Base-by-base conservation (phyloP, 495 filamentous ascomycete species). In the Aspergillus ellipticus region DNA sequence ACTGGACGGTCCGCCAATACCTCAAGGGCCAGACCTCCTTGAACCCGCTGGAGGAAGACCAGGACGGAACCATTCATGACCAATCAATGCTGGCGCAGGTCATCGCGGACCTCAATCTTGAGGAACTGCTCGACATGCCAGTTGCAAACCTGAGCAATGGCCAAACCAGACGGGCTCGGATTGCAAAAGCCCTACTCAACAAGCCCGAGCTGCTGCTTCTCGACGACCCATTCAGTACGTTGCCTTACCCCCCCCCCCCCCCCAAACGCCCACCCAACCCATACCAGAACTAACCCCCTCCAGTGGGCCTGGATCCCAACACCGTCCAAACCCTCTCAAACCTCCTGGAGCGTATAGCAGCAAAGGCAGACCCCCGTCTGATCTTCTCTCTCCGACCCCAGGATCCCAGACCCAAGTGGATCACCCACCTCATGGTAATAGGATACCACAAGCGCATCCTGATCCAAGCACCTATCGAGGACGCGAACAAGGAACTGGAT, bases 101-200 rank as follows among this genome's bases (percentile, higher is more conserved):
- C 7, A 76, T 90, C 0, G 58, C 60, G 8, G 84, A 92, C 49
- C 70, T 98, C 46, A 79, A 79, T 29, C 73, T 97, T 13, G 70
- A 77, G 3, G 64, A 72, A 11, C 69, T 97, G 48, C 71, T 93
- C 2, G 77, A 85, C 15, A 87, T 94, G 74, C 91, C 92, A 3
- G 86, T 97, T 8, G 79, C 87, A 17, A 95, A 89, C 70, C 69
- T 98, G 17, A 96, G 91, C 65, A 97, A 98, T 70, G 94, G 94
- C 2, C 94, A 97, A 70, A 92, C 85, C 4, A 77, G 93, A 58
- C 79, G 94, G 39, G 89, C 94, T 2, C 82, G 88, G 57, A 95
- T 98, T 58, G 94, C 91, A 0, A 88, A 88, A 61, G 91, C 92
- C 2, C 68, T 98, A 41, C 74, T 97, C 59, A 82, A 74, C 35